Base-by-base conservation (phyloP, 306 rosid genomes). In the Trifolium dubium region DNA sequence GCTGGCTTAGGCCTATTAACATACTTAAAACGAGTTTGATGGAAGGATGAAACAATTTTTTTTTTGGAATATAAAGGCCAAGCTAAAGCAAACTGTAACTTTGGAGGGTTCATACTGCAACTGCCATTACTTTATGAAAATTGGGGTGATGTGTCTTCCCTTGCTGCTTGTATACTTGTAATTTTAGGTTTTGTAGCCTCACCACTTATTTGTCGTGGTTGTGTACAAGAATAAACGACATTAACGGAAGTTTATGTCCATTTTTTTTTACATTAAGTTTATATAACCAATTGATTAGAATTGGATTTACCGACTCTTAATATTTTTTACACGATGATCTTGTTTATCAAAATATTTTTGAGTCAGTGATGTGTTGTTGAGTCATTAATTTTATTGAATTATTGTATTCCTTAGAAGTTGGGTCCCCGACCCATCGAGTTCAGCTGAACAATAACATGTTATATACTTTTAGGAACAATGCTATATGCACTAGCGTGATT, bases 1-100 rank as follows among this genome's bases (percentile, higher is more conserved):
- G 93, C 97, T 32, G 98, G 97, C 34, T 86, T 95, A 55, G 93
- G 98, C 76, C 71, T 95, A 41, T 74, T 95, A 60, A 89, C 98
- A 8, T 90, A 77, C 81, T 75, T 92, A 87, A 92, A 80, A 73
- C 89, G 97, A 78, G 65, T 72, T 50, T 72, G 69, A 78, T 65
- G 43, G 18, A 30, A 60, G 46, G 55, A 43, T 12, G 63, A 44
- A 71, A 8, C 47, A 11, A 61, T 12, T 59, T 61, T 49, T 43
- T 10, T 72, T 14, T 64, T 56, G 64, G 60, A 46, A 58, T 56
- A 49, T 43, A 41, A 73, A 67, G 76, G n/a, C 72, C 81, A 67
- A 63, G 67, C 69, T 46, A 80, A 64, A 72, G 82, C 67, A 41
- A 41, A 77, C 34, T 19, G 64, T 40, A 76, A 59, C 67, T 30